These are phyloP conservation scores for Cyphellophora attinorum DNA, from an alignment of 2,329 filamentous ascomycete species.

Conservation along the genomic window DNA sequence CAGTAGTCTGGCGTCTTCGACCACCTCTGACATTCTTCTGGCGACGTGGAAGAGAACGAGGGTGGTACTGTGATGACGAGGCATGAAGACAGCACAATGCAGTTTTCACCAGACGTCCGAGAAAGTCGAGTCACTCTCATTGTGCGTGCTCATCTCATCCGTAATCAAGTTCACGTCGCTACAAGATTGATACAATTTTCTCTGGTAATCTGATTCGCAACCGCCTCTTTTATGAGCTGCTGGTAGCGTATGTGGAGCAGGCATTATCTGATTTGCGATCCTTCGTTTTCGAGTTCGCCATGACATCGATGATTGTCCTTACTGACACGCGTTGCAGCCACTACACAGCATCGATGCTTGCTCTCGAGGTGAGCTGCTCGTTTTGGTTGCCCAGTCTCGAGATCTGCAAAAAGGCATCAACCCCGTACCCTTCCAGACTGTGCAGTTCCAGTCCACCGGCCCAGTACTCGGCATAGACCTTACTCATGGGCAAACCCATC, in stretches of 20 bases:
- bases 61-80: no score
- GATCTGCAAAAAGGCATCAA: conserved; percentile 92
- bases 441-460: conserved; percentile 85
- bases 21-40: no score
- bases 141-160: conserved; percentile 1
- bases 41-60: no score
- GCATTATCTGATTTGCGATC: conserved; percentile 32
- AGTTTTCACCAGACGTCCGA: no score
- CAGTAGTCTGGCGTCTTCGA: no score
- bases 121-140: no score
- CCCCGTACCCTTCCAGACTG: conserved; percentile 88
- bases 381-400: conserved; percentile 97
- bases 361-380: conserved; percentile 74
- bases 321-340: not conserved
- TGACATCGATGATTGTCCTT: not conserved
- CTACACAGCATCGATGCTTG: conserved; percentile 62
- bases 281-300: not conserved
- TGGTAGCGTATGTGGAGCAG: conserved; percentile 43
- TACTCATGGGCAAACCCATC: conserved; percentile 86
- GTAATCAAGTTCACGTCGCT: no score
- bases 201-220: conserved; percentile 46
- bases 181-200: no score
- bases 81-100: no score
- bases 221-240: conserved; percentile 31
- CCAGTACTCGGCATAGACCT: conserved; percentile 97